These are phyloP conservation scores for Fusarium nelsonii DNA, from an alignment of 2,329 filamentous ascomycete genomes.

Conservation along the genomic window DNA sequence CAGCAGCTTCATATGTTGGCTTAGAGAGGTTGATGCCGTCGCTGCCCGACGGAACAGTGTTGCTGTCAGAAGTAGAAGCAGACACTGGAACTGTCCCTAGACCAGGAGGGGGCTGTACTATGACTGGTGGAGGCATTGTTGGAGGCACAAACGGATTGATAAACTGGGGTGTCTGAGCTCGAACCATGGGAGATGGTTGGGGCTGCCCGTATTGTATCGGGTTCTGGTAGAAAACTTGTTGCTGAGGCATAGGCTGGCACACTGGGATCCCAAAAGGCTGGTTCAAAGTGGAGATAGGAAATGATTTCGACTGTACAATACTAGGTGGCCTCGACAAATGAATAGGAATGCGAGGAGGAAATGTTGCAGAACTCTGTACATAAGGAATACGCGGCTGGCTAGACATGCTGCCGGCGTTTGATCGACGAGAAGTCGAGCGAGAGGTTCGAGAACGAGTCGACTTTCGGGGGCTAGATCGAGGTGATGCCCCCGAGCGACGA, in stretches of 20 bases:
- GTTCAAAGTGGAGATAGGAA: slow-evolving; percentile 31
- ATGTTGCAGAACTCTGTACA: slow-evolving; percentile 43
- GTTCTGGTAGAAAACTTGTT: slow-evolving; percentile 42
- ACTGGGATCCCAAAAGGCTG: slow-evolving; percentile 26
- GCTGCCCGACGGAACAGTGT: neutral
- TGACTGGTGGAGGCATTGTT: slow-evolving; percentile 1
- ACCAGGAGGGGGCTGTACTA: slow-evolving; percentile 4
- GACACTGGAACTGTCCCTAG: neutral
- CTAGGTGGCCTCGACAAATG: slow-evolving; percentile 31
- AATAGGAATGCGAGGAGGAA: slow-evolving; percentile 33
- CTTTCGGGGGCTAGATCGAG: slow-evolving; percentile 16
- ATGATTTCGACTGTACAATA: slow-evolving; percentile 24
- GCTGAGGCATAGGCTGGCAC: slow-evolving; percentile 33
- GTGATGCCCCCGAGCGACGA: slow-evolving; percentile 8
- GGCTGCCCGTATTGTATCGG: slow-evolving; percentile 36
- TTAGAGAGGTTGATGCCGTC: neutral
- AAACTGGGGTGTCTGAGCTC: slow-evolving; percentile 28
- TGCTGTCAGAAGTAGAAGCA: neutral
- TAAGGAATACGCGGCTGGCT: slow-evolving; percentile 20
- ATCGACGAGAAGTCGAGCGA: slow-evolving; percentile 30
- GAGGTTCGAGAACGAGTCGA: slow-evolving; percentile 8
- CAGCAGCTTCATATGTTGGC: neutral
- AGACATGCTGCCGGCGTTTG: slow-evolving; percentile 6
- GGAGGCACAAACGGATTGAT: neutral
- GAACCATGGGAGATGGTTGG: slow-evolving; percentile 18